Conservation (phyloP, 768 basidiomycete genomes). For the Auriscalpium vulgare region DNA sequence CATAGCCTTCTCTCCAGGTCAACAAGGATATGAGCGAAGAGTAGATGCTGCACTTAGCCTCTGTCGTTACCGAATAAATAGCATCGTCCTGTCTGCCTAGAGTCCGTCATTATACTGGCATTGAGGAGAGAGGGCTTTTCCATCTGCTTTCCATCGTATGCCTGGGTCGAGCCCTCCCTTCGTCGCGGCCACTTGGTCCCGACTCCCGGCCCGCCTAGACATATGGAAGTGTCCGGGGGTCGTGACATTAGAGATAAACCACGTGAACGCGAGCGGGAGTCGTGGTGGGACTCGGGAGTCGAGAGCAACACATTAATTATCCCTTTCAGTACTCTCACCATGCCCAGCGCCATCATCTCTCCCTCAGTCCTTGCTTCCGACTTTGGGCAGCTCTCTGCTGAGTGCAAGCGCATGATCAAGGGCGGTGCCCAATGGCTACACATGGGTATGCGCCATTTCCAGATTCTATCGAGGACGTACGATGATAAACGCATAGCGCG, state of each 20-base stretch:
- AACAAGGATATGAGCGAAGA: conserved; percentile 54
- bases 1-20: conserved; percentile 27
- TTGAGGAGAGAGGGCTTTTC: too few species aligned
- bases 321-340: conserved; percentile 21
- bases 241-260: too few species aligned
- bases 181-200: too few species aligned
- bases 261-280: too few species aligned
- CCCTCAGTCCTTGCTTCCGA: conserved; percentile 97
- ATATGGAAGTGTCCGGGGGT: too few species aligned
- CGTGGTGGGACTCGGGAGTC: too few species aligned
- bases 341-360: conserved; percentile 89
- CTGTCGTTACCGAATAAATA: too few species aligned
- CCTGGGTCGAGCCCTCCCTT: too few species aligned
- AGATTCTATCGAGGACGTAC: background rate
- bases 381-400: conserved; percentile 89
- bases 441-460: conserved; percentile 60
- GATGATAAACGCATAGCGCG: background rate
- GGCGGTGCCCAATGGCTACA: conserved; percentile 97
- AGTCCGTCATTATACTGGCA: too few species aligned
- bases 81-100: too few species aligned
- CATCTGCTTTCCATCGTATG: too few species aligned
- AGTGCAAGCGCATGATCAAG: conserved; percentile 95
- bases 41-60: conserved; percentile 13
- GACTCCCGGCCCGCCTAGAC: too few species aligned
- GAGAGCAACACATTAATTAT: background rate